Evolutionary conservation across 768 basidiomycete genomes (phyloP).

Genomic region (Collybia nuda): DNA sequence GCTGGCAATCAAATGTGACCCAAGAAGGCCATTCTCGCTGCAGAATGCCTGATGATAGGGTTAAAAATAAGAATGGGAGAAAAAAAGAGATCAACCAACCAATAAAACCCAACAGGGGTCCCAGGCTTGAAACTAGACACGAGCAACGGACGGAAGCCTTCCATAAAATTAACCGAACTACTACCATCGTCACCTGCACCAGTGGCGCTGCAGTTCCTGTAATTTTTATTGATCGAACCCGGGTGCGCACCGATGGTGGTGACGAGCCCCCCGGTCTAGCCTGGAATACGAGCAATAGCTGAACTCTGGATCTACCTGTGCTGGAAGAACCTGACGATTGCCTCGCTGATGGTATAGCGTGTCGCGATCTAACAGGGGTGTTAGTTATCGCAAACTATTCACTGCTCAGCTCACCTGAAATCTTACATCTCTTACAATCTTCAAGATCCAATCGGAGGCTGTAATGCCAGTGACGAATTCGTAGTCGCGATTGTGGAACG

Average conservation of each 20-base stretch:
- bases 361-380: too few relatives aligned
- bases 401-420: constrained; percentile 1
- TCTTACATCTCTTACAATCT: constrained; percentile 27
- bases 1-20: constrained; percentile 44
- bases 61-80: too few relatives aligned
- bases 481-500: constrained; percentile 46
- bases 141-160: constrained; percentile 40
- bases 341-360: constrained; percentile 1
- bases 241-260: constrained; percentile 19
- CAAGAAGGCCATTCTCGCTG: constrained; percentile 50
- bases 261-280: constrained; percentile 1
- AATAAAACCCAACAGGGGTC: constrained; percentile 47
- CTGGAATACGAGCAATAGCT: constrained; percentile 14
- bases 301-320: constrained; percentile 14
- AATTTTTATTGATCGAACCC: constrained; percentile 19
- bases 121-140: constrained; percentile 37
- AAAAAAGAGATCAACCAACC: constrained; percentile 26
- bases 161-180: constrained; percentile 47
- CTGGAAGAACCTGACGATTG: constrained; percentile 6
- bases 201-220: constrained; percentile 9
- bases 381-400: too few relatives aligned
- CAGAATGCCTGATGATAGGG: constrained; percentile 18
- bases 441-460: constrained; percentile 37
- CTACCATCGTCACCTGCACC: constrained; percentile 28
- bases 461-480: constrained; percentile 33